phyloP scores from a whole-genome alignment of 441 rosid genomes.

The Hura crepitans region DNA sequence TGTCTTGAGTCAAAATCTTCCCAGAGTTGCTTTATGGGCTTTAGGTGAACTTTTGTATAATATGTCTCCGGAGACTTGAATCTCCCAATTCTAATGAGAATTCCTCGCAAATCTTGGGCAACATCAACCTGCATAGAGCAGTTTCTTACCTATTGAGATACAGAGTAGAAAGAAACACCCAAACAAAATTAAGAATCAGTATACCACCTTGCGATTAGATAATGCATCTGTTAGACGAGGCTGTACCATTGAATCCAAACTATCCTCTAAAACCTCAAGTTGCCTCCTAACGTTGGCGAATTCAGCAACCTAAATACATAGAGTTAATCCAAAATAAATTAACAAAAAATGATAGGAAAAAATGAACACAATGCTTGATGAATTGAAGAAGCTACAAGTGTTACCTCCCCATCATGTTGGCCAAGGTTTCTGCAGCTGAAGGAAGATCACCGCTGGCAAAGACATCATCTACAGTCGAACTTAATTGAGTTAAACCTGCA shows the following conservation, averaged over 20 bases:
- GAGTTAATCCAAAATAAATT: neutral
- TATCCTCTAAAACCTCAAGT: slow-evolving; percentile 90
- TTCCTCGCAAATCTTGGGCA: slow-evolving; percentile 91
- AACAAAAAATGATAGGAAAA: neutral
- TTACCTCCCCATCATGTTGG: slow-evolving; percentile 98
- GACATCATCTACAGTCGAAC: slow-evolving; percentile 98
- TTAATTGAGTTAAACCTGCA: slow-evolving; percentile 89
- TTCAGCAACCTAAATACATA: slow-evolving; percentile 85
- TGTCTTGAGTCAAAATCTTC: slow-evolving; percentile 79
- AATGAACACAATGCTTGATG: neutral
- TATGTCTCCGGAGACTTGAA: slow-evolving; percentile 82
- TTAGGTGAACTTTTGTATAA: slow-evolving; percentile 83
- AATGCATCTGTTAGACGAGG: slow-evolving; percentile 94
- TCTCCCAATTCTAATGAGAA: slow-evolving; percentile 95
- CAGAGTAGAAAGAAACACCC: slow-evolving; percentile 13
- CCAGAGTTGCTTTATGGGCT: slow-evolving; percentile 86
- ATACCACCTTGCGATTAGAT: slow-evolving; percentile 77
- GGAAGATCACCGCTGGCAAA: slow-evolving; percentile 98
- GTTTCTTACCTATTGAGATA: slow-evolving; percentile 14
- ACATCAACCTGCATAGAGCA: slow-evolving; percentile 63
- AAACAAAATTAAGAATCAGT: neutral
- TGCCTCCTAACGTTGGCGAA: slow-evolving; percentile 95
- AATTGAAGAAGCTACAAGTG: neutral
- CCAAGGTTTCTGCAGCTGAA: slow-evolving; percentile 97
- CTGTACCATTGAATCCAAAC: slow-evolving; percentile 94